A percentile compares a stretch with the other conserved stretches of the same genome.
These are phyloP conservation scores for Canariomyces notabilis DNA, from an alignment of 2,329 filamentous ascomycete genomes.

Conservation along the genomic window DNA sequence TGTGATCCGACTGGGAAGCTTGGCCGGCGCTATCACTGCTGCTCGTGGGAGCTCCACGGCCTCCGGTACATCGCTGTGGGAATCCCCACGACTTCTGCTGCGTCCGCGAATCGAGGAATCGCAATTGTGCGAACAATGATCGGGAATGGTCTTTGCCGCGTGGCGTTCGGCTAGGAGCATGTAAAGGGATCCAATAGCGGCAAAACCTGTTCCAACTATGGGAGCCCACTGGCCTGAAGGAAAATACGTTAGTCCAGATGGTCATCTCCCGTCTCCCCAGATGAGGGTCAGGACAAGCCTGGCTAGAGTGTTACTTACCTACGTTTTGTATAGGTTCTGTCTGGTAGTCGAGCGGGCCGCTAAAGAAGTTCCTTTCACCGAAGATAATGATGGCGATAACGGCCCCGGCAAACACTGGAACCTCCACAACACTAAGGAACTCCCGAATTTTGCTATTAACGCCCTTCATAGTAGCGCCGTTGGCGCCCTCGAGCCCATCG, in stretches of 20 bases:
- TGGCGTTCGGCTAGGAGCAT: conserved; percentile 40
- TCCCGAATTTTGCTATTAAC: conserved; percentile 51
- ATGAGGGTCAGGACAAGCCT: not conserved
- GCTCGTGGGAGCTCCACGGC: not conserved
- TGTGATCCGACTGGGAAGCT: not conserved
- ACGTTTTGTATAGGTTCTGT: conserved; percentile 59
- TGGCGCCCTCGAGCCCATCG: conserved; percentile 47
- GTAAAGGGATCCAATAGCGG: conserved; percentile 54
- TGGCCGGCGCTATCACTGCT: not conserved
- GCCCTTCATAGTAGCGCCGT: conserved; percentile 52
- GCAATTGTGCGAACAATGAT: conserved; percentile 19
- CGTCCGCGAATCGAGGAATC: conserved; percentile 22
- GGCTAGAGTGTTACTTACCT: conserved; percentile 41
- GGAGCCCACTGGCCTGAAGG: conserved; percentile 53
- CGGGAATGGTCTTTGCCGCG: conserved; percentile 13
- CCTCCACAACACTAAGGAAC: conserved; percentile 51
- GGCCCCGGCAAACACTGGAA: conserved; percentile 54
- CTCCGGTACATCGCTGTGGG: not conserved
- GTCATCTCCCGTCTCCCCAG: not conserved
- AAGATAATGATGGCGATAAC: conserved; percentile 55
- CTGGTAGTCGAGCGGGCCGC: conserved; percentile 48
- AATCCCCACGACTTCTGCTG: not conserved
- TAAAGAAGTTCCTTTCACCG: conserved; percentile 62
- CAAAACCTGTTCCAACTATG: conserved; percentile 53
- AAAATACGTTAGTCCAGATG: conserved; percentile 11